Evolutionary conservation across 2,329 filamentous ascomycete genomes (phyloP), one percentile per base, ranked within the genome.

Genomic region (Juglanconis oblonga): DNA sequence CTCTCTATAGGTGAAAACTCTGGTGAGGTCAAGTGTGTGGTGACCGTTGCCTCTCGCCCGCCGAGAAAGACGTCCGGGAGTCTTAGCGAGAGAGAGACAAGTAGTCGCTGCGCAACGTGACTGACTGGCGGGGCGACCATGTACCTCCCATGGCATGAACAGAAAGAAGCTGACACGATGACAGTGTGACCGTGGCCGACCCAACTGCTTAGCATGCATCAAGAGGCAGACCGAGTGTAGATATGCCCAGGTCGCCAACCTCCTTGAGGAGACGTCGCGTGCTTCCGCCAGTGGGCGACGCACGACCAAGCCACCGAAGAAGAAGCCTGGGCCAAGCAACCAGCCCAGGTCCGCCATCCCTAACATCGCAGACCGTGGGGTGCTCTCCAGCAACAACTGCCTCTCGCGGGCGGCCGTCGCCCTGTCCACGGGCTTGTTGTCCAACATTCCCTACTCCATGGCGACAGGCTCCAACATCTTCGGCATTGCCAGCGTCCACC

Each of bases 401-500:
- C 74, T 76, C 24, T 80, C 80, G 3, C 76, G 79, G 50, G 80
- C 79, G 50, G 81, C 82, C 45, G 77, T 85, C 32, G 80, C 83
- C 35, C 76, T 81, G 13, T 86, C 83, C 3, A 84, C 79, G 7
- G 84, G 84, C 24, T 78, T 92, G 10, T 78, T 92, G 50, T 91
- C 89, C 54, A 87, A 91, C 68, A 82, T 92, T 3, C 88, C 89
- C 0, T 90, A 89, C 69, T 89, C 89, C 0, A 80, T 84, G 47
- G 84, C 87, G 9, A 86, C 86, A 6, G 87, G 87, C 1, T 90
- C 87, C 58, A 91, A 91, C 65, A 88, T 92, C 58, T 93, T 93
- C 69, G 90, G 90, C n/a, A 86, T 92, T 64, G 89, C 88, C 13
- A 87, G 87, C 0, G 88, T 91, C 69, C 89, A 92, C 69, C 89